phyloP scores from a whole-genome alignment of 169 alveolate genomes.

The Perkinsus marinus region DNA sequence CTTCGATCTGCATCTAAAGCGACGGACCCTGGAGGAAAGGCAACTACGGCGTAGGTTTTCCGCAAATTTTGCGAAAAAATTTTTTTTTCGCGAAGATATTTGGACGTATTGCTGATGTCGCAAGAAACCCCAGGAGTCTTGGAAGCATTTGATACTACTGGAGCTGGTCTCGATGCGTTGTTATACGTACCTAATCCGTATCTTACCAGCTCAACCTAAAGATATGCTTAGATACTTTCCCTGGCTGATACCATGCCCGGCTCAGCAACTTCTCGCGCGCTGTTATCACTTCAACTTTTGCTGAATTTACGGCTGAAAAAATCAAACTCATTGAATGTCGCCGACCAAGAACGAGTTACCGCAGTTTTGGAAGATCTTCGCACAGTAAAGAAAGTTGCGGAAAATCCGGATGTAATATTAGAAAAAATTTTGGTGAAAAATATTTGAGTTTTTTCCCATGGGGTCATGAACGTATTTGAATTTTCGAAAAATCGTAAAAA shows the following conservation, averaged over 20 bases:
- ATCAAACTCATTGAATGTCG: not conserved
- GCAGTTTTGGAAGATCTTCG: not conserved
- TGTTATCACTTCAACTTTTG: not conserved
- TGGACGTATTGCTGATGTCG: not conserved
- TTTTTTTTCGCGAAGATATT: not conserved
- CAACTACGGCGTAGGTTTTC: not conserved
- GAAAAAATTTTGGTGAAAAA: too few relatives aligned
- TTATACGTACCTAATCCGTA: not conserved
- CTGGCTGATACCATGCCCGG: not conserved
- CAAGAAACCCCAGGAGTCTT: not conserved
- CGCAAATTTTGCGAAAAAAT: not conserved
- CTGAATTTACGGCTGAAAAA: not conserved
- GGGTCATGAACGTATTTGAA: too few relatives aligned
- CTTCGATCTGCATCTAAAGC: not conserved
- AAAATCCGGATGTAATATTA: not conserved
- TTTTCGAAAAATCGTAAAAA: too few relatives aligned
- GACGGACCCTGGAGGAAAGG: not conserved
- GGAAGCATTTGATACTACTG: not conserved
- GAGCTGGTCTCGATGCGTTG: not conserved
- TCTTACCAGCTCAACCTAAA: not conserved
- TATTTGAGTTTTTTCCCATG: too few relatives aligned
- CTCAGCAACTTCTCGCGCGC: not conserved
- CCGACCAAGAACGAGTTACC: not conserved
- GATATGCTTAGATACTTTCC: not conserved
- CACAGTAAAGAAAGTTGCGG: not conserved